These are phyloP conservation scores for Colletotrichum sp. DNA, from an alignment of 2,329 filamentous ascomycete genomes.

Conservation along the genomic window DNA sequence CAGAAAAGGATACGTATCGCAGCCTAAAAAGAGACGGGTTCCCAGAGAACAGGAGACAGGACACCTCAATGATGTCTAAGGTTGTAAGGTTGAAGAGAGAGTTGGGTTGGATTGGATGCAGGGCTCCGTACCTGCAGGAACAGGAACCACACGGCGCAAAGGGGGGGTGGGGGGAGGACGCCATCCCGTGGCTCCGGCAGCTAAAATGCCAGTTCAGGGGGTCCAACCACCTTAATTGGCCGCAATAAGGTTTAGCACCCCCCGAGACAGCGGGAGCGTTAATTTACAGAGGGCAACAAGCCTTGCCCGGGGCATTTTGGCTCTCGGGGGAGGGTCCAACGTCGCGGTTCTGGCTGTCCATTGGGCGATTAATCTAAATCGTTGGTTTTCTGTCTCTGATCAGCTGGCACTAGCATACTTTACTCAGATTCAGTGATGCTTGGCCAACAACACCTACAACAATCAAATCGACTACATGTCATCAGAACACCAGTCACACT, in stretches of 20 bases:
- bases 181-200: conserved; percentile 13
- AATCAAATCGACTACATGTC: background rate
- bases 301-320: background rate
- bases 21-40: background rate
- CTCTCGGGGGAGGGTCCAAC: background rate
- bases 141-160: background rate
- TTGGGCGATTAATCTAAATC: background rate
- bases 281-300: conserved; percentile 7
- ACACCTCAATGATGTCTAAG: background rate
- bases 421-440: background rate
- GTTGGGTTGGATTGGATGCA: background rate
- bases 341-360: background rate
- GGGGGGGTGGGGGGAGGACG: conserved; percentile 1
- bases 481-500: background rate
- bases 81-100: conserved; percentile 1
- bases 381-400: background rate
- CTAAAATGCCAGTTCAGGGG: conserved; percentile 13
- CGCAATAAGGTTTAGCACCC: conserved; percentile 13
- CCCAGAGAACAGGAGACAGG: background rate
- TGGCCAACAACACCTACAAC: background rate
- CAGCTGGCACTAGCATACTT: background rate
- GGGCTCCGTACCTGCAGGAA: conserved; percentile 10
- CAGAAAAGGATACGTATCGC: background rate
- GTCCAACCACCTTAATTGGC: conserved; percentile 15
- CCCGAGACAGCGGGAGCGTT: conserved; percentile 8